Conservation (phyloP, 139 green algal species). For the Haematococcus sp. region DNA sequence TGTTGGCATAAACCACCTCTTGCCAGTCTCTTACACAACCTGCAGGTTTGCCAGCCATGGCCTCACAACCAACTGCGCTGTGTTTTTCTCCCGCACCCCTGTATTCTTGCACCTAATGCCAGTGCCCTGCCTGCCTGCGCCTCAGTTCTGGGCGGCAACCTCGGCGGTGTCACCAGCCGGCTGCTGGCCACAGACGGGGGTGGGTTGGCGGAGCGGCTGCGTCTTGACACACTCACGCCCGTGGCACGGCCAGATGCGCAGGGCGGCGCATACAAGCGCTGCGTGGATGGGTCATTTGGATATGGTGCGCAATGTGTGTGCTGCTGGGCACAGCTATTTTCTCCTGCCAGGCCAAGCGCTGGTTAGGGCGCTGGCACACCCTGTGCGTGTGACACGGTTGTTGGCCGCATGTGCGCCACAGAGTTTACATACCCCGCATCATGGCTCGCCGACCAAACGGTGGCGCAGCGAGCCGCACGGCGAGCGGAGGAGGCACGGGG, state of each 20-base stretch:
- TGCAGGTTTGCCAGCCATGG: too few relatives aligned
- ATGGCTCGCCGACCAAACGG: slow-evolving; percentile 86
- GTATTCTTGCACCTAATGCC: too few relatives aligned
- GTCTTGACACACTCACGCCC: slow-evolving; percentile 76
- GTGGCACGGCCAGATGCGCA: slow-evolving; percentile 32
- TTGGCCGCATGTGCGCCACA: too few relatives aligned
- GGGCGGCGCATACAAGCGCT: slow-evolving; percentile 69
- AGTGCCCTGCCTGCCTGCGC: not conserved
- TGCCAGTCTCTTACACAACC: too few relatives aligned
- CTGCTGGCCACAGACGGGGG: slow-evolving; percentile 74
- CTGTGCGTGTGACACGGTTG: too few relatives aligned
- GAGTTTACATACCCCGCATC: slow-evolving; percentile 82
- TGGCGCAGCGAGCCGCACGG: slow-evolving; percentile 67
- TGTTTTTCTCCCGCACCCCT: too few relatives aligned
- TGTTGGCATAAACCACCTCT: too few relatives aligned
- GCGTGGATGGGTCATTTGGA: slow-evolving; percentile 62
- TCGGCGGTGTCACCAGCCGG: slow-evolving; percentile 66
- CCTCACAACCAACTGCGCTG: too few relatives aligned
- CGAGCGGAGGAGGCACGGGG: slow-evolving; percentile 55
- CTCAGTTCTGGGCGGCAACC: slow-evolving; percentile 83
- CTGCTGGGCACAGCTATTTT: too few relatives aligned
- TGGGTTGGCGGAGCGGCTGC: slow-evolving; percentile 28
- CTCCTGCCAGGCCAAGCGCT: too few relatives aligned
- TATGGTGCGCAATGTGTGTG: slow-evolving; percentile 74
- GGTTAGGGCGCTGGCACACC: too few relatives aligned